These are phyloP conservation scores for Cucurbita ficifolia DNA, from an alignment of 306 rosid genomes.

Conservation along the genomic window DNA sequence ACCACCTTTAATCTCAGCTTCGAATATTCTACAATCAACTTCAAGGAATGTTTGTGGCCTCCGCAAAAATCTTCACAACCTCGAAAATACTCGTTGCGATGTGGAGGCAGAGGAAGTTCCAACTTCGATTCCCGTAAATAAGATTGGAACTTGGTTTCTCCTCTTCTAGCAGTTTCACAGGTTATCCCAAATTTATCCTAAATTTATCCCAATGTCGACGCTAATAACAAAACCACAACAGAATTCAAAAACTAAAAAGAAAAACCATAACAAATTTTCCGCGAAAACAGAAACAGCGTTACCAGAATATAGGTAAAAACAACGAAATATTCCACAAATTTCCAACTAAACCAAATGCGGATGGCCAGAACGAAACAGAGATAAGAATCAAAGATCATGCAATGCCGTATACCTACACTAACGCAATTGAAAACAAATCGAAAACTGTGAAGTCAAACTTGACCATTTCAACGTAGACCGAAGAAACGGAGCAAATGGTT, in stretches of 20 bases:
- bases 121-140: conserved; percentile 16
- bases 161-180: background rate
- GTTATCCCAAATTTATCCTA: background rate
- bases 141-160: background rate
- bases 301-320: background rate
- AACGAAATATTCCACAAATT: background rate
- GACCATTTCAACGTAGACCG: background rate
- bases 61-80: conserved; percentile 26
- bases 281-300: background rate
- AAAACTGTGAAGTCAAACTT: background rate
- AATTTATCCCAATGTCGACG: background rate
- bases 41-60: conserved; percentile 24
- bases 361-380: background rate
- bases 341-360: background rate
- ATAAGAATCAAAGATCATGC: background rate
- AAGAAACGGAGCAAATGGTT: background rate
- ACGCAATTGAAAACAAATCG: background rate
- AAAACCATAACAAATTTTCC: background rate
- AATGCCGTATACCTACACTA: background rate
- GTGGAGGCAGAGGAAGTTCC: background rate
- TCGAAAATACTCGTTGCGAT: conserved; percentile 5
- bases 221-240: background rate
- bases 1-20: conserved; percentile 15
- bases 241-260: background rate
- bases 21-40: conserved; percentile 19